phyloP scores from a whole-genome alignment of 2,329 filamentous ascomycete species.

The Botrytis fragariae region DNA sequence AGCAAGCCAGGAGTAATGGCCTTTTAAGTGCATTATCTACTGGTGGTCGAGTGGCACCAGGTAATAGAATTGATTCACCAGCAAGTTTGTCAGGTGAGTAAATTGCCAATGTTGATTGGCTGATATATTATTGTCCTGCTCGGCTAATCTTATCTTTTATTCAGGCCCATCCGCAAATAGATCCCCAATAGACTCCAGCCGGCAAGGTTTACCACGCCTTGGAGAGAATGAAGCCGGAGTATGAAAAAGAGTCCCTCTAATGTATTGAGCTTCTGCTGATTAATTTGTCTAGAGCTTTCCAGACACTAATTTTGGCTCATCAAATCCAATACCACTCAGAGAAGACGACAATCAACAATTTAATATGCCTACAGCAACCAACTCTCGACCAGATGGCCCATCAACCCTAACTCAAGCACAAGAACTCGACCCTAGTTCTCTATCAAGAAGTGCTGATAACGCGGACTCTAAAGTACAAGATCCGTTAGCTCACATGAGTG shows the following conservation, averaged over 20 bases:
- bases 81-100: slow-evolving; percentile 33
- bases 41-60: slow-evolving; percentile 51
- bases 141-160: slow-evolving; percentile 16
- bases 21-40: slow-evolving; percentile 63
- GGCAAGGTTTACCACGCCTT: slow-evolving; percentile 27
- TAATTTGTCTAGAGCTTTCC: slow-evolving; percentile 28
- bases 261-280: slow-evolving; percentile 8
- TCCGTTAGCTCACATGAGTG: slow-evolving; percentile 59
- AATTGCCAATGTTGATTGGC: neutral
- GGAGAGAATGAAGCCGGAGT: slow-evolving; percentile 32
- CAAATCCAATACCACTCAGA: slow-evolving; percentile 25
- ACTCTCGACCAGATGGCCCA: slow-evolving; percentile 28
- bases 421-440: slow-evolving; percentile 26
- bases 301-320: slow-evolving; percentile 30
- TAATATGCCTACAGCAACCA: slow-evolving; percentile 25
- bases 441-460: slow-evolving; percentile 33
- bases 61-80: slow-evolving; percentile 35
- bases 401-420: slow-evolving; percentile 25
- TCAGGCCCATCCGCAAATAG: slow-evolving; percentile 33
- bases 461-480: slow-evolving; percentile 48
- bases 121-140: neutral
- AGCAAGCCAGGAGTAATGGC: slow-evolving; percentile 55
- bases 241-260: slow-evolving; percentile 21
- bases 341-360: slow-evolving; percentile 29
- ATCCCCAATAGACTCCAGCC: slow-evolving; percentile 32